Conservation (phyloP, 139 green algal species). For the Bryopsis sp. region DNA sequence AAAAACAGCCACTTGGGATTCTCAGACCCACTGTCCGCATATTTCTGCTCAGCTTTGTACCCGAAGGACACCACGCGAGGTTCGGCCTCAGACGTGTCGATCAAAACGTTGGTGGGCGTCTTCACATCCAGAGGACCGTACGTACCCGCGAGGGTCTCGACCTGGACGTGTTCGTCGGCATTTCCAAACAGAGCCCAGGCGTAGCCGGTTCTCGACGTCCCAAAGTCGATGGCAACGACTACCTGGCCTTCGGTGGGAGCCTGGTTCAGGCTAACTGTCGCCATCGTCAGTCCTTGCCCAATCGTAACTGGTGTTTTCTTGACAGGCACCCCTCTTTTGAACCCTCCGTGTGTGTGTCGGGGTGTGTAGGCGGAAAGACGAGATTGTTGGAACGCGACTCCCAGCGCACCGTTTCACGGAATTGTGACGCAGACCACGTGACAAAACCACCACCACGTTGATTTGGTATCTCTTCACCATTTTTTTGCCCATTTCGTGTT, state of each 20-base stretch:
- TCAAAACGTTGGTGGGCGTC: background rate
- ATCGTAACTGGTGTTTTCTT: too few relatives aligned
- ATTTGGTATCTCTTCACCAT: background rate
- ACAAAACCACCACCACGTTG: too few relatives aligned
- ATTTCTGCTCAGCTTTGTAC: background rate
- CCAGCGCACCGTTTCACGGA: too few relatives aligned
- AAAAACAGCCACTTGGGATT: conserved; percentile 6
- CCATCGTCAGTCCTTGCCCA: background rate
- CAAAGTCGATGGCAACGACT: background rate
- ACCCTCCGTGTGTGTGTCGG: too few relatives aligned
- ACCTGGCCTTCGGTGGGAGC: background rate
- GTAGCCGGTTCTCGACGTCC: background rate
- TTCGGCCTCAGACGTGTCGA: background rate
- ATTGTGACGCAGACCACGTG: too few relatives aligned
- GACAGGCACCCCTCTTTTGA: too few relatives aligned
- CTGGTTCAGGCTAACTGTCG: background rate
- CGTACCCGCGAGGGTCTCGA: background rate
- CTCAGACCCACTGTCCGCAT: too few relatives aligned
- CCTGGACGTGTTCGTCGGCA: background rate
- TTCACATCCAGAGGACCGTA: background rate
- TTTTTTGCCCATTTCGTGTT: background rate
- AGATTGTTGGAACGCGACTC: too few relatives aligned
- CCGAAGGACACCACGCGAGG: background rate
- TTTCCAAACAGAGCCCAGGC: too few relatives aligned
- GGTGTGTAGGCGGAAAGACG: too few relatives aligned